Evolutionary conservation across 2,329 filamentous ascomycete species (phyloP), one percentile per base, ranked within the genome.

Genomic region (Zymoseptoria crescenta): DNA sequence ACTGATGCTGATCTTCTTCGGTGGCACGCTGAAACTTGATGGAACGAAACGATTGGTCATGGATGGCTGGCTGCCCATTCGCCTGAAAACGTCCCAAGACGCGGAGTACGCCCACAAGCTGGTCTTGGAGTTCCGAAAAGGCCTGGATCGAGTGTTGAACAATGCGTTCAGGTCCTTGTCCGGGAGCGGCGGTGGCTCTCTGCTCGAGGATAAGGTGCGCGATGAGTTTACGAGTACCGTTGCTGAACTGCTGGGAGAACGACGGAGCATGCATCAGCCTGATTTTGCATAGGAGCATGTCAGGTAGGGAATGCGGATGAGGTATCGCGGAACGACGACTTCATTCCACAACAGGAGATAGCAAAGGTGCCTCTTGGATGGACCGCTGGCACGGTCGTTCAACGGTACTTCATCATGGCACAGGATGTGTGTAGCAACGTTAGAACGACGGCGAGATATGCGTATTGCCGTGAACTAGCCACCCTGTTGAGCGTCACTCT

Each of bases 11-110:
- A 49, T 64, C 9, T 63, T 74, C 27, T 74, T 74, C 52, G 71
- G 72, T 48, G 69, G 69, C 10, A 64, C 54, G 24, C 57, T 71
- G 24, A 19, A 64, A 13, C 63, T 66, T 35, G 63, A 58, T n/a
- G 60, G 59, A 5, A 59, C 50, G 13, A 59, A 67, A 2, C 57
- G 51, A 1, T 19, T 20, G 30, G 50, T 48, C 20, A 69, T 76
- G 65, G 73, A 76, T 52, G 67, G 64, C 2, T 77, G 74, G 73
- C 62, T 76, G 8, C 66, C 66, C 2, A 71, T 75, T 51, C 62
- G 59, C 21, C 58, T 74, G 20, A 49, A 62, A 8, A 64, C 28
- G 13, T 45, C 63, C 4, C 30, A 58, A 2, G 56, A 65, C 24
- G 54, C 51, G 1, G 56, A 62, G n/a, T 66, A 62, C 27, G 64